Evolutionary conservation across 768 basidiomycete species (phyloP).

Genomic region (Phaeotremella skinneri): DNA sequence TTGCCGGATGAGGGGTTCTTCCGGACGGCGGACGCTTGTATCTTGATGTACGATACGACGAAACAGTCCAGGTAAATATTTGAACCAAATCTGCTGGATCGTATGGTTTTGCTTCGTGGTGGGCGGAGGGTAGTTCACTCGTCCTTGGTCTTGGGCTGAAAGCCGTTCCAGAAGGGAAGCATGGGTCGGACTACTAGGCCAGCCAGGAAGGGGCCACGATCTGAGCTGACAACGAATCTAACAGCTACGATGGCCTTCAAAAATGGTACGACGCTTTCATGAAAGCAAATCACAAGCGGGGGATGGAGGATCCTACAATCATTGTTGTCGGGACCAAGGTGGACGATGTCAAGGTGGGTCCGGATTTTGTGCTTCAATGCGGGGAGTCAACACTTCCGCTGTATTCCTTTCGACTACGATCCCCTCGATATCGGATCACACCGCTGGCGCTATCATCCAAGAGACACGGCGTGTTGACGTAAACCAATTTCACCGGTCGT

Average conservation of each 20-base stretch:
- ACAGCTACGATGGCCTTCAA: constrained; percentile 23
- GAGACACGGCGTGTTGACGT: neutral
- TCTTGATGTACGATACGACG: constrained; percentile 28
- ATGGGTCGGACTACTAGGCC: no score
- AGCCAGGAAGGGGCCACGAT: no score
- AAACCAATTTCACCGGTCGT: neutral
- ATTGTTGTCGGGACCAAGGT: constrained; percentile 36
- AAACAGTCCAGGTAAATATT: constrained; percentile 21
- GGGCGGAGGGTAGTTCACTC: neutral
- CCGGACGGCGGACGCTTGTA: constrained; percentile 22
- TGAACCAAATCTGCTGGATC: neutral
- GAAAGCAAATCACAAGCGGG: constrained; percentile 26
- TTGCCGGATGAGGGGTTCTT: constrained; percentile 30
- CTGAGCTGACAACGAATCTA: no score
- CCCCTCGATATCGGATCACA: no score
- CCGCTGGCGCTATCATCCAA: no score
- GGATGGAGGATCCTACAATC: constrained; percentile 22
- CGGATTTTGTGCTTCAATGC: no score
- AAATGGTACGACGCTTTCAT: constrained; percentile 28
- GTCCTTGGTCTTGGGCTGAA: no score
- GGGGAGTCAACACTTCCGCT: no score
- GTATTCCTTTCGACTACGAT: no score
- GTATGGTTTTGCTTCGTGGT: neutral
- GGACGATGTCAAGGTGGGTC: constrained; percentile 26
- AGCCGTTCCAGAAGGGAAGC: no score